Evolutionary conservation across 2,329 filamentous ascomycete genomes (phyloP), one percentile per base, ranked within the genome.

Genomic region (Sphaerulina musiva): DNA sequence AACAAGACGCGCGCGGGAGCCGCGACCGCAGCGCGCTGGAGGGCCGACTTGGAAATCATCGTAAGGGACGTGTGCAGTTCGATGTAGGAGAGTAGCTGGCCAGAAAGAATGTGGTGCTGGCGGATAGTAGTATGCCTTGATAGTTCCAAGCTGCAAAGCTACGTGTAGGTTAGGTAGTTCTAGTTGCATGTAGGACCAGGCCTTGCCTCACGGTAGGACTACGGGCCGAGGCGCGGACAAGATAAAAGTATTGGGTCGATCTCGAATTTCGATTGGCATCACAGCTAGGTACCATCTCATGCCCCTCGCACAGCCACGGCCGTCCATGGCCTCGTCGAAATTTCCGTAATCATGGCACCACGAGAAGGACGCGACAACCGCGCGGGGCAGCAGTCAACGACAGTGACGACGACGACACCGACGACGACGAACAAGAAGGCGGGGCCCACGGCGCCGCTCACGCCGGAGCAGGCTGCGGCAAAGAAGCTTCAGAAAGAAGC

Each of bases 401-500:
- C 57, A 61, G 51, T 48, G 53, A 52, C 26, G 26, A 26, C 26
- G 6, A 26, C n/a, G n/a, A n/a, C n/a, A n/a, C n/a, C 26, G 4
- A 40, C 56, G 46, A 61, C 57, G 62, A 51, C 50, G 53, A 52
- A 60, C 46, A 49, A 58, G 46, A 67, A 59, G 44, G 60, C 48
- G 34, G 55, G 59, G 1, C 58, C 67, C 8, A 69, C 66, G 2
- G 62, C 65, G 29, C 58, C 55, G 38, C 53, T 66, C 36, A 66
- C 66, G 52, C 58, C 67, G 12, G 69, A 72, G 50, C 64, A 67
- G 46, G 64, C 61, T 7, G 66, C 62, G 1, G 51, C 60, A 52
- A 68, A 69, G 60, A 68, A 65, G 60, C 61, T 67, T 46, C 63
- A 66, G 57, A 59, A 61, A 38, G 64, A 69, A 55, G 66, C 75